Percentiles rank a stretch among this genome's conserved stretches.
Evolutionary conservation across 345 rosid species (phyloP).

Genomic region (Populus tremula): DNA sequence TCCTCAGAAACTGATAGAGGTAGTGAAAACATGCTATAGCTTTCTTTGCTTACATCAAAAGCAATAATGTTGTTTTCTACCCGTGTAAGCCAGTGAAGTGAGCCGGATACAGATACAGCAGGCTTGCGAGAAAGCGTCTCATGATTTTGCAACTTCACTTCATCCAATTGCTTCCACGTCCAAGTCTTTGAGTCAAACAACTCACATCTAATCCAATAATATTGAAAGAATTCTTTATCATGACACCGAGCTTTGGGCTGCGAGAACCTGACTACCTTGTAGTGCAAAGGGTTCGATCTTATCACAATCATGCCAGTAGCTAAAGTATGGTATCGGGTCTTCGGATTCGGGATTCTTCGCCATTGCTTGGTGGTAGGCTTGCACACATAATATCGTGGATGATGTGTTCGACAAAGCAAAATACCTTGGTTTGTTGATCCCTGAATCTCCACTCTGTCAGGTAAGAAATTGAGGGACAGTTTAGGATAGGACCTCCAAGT

Average conservation of each 20-base stretch:
- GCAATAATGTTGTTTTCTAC: neutral
- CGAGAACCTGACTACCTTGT: slow-evolving; percentile 12
- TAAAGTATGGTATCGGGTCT: neutral
- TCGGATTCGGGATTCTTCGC: slow-evolving; percentile 16
- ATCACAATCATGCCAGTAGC: slow-evolving; percentile 14
- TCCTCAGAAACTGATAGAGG: neutral
- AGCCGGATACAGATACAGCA: neutral
- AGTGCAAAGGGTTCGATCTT: slow-evolving; percentile 19
- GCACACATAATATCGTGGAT: slow-evolving; percentile 23
- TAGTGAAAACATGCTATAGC: neutral
- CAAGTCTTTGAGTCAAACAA: slow-evolving; percentile 12
- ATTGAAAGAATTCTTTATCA: no score
- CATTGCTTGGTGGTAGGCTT: slow-evolving; percentile 30
- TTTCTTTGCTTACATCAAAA: neutral
- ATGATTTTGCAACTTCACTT: neutral
- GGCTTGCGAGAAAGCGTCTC: neutral
- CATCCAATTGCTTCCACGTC: slow-evolving; percentile 14
- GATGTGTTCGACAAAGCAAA: neutral
- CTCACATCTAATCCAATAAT: slow-evolving; percentile 1
- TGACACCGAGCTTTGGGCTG: neutral
- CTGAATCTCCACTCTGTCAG: neutral
- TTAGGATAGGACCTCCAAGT: neutral
- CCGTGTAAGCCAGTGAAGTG: slow-evolving; percentile 6
- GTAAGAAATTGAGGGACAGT: slow-evolving; percentile 11
- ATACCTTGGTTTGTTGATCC: neutral